Percentiles rank a stretch among this genome's conserved stretches.
These are phyloP conservation scores for Cicer yamashitae DNA, from an alignment of 306 rosid species.

Conservation along the genomic window DNA sequence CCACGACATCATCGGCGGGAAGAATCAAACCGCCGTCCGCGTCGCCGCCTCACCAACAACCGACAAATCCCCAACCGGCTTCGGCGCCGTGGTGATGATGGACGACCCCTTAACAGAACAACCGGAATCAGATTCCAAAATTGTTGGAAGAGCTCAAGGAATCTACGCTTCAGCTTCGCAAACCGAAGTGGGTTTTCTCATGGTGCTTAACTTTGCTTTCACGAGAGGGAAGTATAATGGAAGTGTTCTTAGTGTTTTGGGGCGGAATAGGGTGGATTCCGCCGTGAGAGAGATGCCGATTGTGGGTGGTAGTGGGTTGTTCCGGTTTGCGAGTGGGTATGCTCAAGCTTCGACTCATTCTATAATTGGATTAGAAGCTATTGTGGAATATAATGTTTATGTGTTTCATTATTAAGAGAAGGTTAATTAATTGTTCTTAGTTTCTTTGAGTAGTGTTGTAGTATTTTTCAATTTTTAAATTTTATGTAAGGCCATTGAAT, in stretches of 20 bases:
- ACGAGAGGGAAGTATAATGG: slow-evolving; percentile 64
- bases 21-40: slow-evolving; percentile 51
- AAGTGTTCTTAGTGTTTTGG: slow-evolving; percentile 65
- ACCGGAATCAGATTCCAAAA: slow-evolving; percentile 51
- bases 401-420: slow-evolving; percentile 56
- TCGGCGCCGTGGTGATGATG: slow-evolving; percentile 62
- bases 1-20: slow-evolving; percentile 57
- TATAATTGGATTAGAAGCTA: slow-evolving; percentile 24
- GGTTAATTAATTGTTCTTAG: no score
- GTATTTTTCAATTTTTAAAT: background rate
- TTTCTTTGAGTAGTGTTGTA: background rate
- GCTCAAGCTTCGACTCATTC: slow-evolving; percentile 60
- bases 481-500: background rate
- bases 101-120: slow-evolving; percentile 63
- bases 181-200: slow-evolving; percentile 51
- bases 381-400: slow-evolving; percentile 69
- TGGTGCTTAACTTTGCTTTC: slow-evolving; percentile 68
- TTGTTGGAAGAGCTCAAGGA: slow-evolving; percentile 72
- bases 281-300: slow-evolving; percentile 70
- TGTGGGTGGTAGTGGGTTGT: slow-evolving; percentile 73
- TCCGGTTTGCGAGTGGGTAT: slow-evolving; percentile 72
- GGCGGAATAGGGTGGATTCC: slow-evolving; percentile 51
- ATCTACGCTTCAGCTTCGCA: slow-evolving; percentile 66
- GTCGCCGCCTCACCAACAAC: slow-evolving; percentile 52
- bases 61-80: slow-evolving; percentile 35